Evolutionary conservation across 1,139 yeast genomes (phyloP), one percentile per base, ranked within the genome.

Genomic region (Debaryomyces subglobosus): DNA sequence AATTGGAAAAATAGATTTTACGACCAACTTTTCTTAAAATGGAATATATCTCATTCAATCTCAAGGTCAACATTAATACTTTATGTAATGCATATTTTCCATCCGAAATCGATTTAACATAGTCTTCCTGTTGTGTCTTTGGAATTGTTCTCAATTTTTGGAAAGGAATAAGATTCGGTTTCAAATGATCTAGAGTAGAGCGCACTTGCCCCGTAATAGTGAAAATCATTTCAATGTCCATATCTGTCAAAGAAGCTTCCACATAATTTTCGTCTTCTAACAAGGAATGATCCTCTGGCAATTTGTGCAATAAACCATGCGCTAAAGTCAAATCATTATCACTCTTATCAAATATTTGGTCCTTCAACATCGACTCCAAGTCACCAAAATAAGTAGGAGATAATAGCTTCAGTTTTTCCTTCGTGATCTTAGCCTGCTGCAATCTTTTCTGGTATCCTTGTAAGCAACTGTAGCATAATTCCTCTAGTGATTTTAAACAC

Each of bases 361-460:
- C 37, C 45, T 35, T 45, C 24, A 30, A 47, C 32, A 48, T 51
- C 16, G 40, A 43, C 21, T 46, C 48, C 15, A 46, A 35, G 7
- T 45, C 51, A n/a, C 20, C 24, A 21, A 42, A 47, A 16, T 49
- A 48, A 3, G 33, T 36, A 3, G 42, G 33, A 10, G 45, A 25
- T 36, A 46, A 15, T 27, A 27, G 13, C 46, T 39, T 5, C 36
- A 30, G n/a, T 36, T 47, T 40, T 18, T 41, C 46, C 39, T 54
- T 63, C 50, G 76, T 84, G 38, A 60, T 37, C 44, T 68, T 63
- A 1, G 83, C 78, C 49, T 67, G 77, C 18, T 65, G 71, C 45
- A 81, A 58, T 46, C 77, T 72, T 50, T 72, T 77, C 47, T 74
- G 72, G 56, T 82, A 82, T 0, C 84, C 79, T 18, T 69, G 69